Evolutionary conservation across 805 yeast genomes (phyloP).

Genomic region (Candida qinlingensis): DNA sequence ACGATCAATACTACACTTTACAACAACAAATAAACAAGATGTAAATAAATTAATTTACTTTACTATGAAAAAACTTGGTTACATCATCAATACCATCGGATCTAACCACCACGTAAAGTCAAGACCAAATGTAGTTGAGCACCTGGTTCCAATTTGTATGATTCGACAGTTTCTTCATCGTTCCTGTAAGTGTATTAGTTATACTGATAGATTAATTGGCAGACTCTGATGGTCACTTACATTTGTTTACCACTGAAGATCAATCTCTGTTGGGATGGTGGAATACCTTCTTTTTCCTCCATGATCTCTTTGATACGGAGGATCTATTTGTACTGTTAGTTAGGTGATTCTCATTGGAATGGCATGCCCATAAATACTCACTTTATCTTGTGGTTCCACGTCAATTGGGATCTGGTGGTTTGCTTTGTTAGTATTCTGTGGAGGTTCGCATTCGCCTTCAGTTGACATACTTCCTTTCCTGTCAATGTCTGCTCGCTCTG

Average conservation of each 20-base stretch:
- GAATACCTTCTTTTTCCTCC: constrained; percentile 96
- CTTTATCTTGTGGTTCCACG: constrained; percentile 63
- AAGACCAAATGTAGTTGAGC: constrained; percentile 84
- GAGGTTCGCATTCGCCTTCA: not conserved
- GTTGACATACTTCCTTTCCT: constrained; percentile 59
- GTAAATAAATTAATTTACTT: not conserved
- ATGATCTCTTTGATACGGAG: constrained; percentile 80
- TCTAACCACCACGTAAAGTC: constrained; percentile 82
- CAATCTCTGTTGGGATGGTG: constrained; percentile 92
- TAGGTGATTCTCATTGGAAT: constrained; percentile 6
- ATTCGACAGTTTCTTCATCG: constrained; percentile 69
- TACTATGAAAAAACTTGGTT: not conserved
- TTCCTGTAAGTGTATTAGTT: constrained; percentile 35
- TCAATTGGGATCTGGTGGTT: constrained; percentile 55
- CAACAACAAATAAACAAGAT: too few species aligned
- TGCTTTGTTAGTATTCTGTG: constrained; percentile 7
- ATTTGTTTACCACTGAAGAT: constrained; percentile 88
- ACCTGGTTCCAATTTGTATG: constrained; percentile 78
- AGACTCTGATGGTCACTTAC: constrained; percentile 35
- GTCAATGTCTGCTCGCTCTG: constrained; percentile 48
- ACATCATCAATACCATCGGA: constrained; percentile 6
- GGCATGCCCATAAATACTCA: constrained; percentile 24
- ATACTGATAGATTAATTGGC: not conserved
- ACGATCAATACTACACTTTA: too few species aligned
- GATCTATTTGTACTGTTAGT: constrained; percentile 35